Base-by-base conservation (phyloP, 306 rosid genomes). In the Prunus kanzakura region DNA sequence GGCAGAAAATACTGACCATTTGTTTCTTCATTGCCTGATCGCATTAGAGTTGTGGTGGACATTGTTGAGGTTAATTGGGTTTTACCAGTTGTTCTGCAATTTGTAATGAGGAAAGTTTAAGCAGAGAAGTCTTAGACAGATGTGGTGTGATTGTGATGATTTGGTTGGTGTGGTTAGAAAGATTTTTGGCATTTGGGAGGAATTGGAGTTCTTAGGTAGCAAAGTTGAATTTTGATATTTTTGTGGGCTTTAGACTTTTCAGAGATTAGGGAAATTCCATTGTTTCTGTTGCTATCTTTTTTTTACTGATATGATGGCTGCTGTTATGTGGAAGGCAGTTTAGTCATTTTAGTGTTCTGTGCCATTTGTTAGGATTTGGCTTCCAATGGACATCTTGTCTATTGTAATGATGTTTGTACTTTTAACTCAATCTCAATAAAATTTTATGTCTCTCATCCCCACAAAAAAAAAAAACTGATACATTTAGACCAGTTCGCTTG, bases 1-100 rank as follows among this genome's bases (percentile, higher is more conserved):
- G 64, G 43, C 43, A 13, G 67, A 62, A 29, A 62, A 16, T 29
- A 29, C 19, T 62, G 67, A 62, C 18, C 41, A 2, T 27, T 62
- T 62, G 32, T 61, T 62, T 27, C 30, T 30, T 62, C 67, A 62
- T 62, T 27, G 38, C 51, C 25, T 20, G 12, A 38, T 80, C 56
- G 76, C 52, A 47, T 77, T 19, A 2, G n/a, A 51, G n/a, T 62
- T 62, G 67, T 27, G 67, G 41, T 27, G 67, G 41, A 27, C n/a
- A 27, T 62, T 2, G n/a, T 56, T 62, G 43, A 13, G 43, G 43
- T 19, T 29, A 62, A 13, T 41, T 30, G 41, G 38, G 45, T 62
- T 62, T 62, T 62, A 15, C 20, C 67, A 62, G 32, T 52, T 52
- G 62, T 60, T 60, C 6, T 25, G 32, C 35, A 56, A 56, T 56